Conservation (phyloP, 2,329 filamentous ascomycete species). For the Neurospora crassa region DNA sequence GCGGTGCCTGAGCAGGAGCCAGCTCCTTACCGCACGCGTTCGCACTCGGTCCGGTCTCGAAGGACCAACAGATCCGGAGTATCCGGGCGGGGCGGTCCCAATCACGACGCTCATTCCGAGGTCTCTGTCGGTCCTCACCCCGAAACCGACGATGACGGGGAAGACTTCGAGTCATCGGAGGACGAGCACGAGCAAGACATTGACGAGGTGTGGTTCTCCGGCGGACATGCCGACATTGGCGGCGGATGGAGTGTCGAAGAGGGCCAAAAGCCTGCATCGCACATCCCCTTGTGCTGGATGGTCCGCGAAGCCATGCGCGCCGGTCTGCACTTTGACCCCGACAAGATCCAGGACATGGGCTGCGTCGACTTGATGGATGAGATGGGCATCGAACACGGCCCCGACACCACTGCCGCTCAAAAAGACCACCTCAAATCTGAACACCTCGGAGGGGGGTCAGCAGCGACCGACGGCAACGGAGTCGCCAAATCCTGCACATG, state of each 20-base stretch:
- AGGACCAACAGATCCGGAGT: conserved; percentile 16
- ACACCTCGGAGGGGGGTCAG: not conserved
- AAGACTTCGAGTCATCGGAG: conserved; percentile 32
- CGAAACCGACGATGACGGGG: conserved; percentile 17
- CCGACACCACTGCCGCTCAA: not conserved
- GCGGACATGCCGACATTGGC: conserved; percentile 69
- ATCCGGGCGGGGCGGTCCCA: not conserved
- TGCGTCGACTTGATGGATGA: conserved; percentile 41
- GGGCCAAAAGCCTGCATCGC: conserved; percentile 51
- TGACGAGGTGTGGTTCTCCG: conserved; percentile 72
- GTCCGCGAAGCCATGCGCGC: conserved; percentile 49
- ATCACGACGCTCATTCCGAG: conserved; percentile 13
- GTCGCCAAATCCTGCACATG: not conserved
- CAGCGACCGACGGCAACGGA: not conserved
- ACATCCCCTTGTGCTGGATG: conserved; percentile 60
- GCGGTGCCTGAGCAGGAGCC: conserved; percentile 23
- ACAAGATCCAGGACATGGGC: conserved; percentile 57
- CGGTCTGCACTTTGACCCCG: conserved; percentile 59
- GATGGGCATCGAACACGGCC: conserved; percentile 8
- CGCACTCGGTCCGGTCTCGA: conserved; percentile 18
- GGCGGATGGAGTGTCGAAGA: conserved; percentile 59
- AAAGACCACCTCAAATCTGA: not conserved
- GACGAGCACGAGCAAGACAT: conserved; percentile 57
- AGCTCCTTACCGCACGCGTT: conserved; percentile 32
- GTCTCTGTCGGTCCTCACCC: conserved; percentile 14